Conservation (phyloP, 1,139 yeast genomes). For the Blastobotrys proliferans region DNA sequence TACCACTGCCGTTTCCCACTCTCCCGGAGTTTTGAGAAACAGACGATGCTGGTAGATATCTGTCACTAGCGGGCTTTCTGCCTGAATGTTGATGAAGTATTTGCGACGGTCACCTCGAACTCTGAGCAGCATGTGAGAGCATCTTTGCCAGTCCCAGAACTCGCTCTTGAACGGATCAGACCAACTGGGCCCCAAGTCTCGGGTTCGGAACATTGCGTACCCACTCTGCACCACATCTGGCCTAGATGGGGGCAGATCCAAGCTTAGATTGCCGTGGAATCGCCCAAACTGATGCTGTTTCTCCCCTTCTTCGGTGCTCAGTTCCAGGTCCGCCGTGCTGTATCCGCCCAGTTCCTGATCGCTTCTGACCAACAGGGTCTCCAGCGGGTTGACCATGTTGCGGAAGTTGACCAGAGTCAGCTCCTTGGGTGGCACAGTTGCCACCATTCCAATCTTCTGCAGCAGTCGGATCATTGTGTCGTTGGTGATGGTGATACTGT, state of each 20-base stretch:
- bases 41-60: conserved; percentile 81
- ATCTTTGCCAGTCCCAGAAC: conserved; percentile 61
- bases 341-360: conserved; percentile 78
- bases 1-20: conserved; percentile 80
- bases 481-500: too few species aligned
- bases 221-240: conserved; percentile 72
- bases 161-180: conserved; percentile 30
- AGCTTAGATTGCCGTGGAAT: conserved; percentile 68
- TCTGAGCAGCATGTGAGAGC: conserved; percentile 57
- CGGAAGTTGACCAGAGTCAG: conserved; percentile 53
- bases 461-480: conserved; percentile 6
- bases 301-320: conserved; percentile 15
- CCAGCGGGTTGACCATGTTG: conserved; percentile 40
- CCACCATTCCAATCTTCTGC: conserved; percentile 7
- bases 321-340: conserved; percentile 58
- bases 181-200: conserved; percentile 39
- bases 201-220: conserved; percentile 83
- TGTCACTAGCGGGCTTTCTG: conserved; percentile 71
- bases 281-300: conserved; percentile 41
- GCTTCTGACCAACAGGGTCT: conserved; percentile 54
- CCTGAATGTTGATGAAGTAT: conserved; percentile 75
- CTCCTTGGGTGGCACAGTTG: conserved; percentile 17
- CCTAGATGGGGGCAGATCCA: conserved; percentile 66
- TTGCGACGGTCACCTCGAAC: conserved; percentile 74
- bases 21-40: conserved; percentile 67